phyloP scores from a whole-genome alignment of 179 eudicot species.

The Beta macrorhiza region DNA sequence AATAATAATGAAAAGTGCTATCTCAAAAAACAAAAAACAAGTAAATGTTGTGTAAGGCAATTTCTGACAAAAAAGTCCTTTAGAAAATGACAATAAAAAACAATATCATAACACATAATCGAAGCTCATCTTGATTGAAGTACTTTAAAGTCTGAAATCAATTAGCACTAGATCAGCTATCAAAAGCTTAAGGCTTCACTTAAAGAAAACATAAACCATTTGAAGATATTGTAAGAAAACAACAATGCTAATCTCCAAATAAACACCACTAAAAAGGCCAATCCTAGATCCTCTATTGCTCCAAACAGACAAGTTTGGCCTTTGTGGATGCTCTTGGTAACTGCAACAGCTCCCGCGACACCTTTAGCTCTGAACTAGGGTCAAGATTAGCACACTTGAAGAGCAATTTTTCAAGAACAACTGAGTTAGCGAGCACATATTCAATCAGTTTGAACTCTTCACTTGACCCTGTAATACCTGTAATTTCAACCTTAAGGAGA shows the following conservation, averaged over 20 bases:
- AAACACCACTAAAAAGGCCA: neutral
- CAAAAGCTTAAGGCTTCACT: too few relatives aligned
- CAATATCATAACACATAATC: too few relatives aligned
- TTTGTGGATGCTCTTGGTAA: constrained; percentile 10
- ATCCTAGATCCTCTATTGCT: neutral
- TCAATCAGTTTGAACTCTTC: constrained; percentile 11
- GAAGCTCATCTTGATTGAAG: too few relatives aligned
- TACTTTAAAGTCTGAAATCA: too few relatives aligned
- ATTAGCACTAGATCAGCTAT: too few relatives aligned
- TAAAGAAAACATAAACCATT: too few relatives aligned
- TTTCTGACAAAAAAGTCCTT: too few relatives aligned
- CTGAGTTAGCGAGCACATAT: neutral
- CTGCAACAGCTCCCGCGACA: neutral
- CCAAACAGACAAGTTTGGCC: neutral
- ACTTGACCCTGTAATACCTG: neutral
- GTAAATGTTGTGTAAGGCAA: too few relatives aligned
- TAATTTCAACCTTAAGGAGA: neutral
- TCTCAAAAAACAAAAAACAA: too few relatives aligned
- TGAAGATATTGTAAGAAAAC: neutral
- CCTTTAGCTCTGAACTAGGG: neutral
- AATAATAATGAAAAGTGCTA: too few relatives aligned
- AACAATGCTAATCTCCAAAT: neutral
- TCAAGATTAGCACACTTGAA: neutral
- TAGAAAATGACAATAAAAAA: too few relatives aligned
- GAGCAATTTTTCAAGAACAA: neutral